phyloP scores from a whole-genome alignment of 371 early-diverging fungal genomes.

The Gilbertella persicaria region DNA sequence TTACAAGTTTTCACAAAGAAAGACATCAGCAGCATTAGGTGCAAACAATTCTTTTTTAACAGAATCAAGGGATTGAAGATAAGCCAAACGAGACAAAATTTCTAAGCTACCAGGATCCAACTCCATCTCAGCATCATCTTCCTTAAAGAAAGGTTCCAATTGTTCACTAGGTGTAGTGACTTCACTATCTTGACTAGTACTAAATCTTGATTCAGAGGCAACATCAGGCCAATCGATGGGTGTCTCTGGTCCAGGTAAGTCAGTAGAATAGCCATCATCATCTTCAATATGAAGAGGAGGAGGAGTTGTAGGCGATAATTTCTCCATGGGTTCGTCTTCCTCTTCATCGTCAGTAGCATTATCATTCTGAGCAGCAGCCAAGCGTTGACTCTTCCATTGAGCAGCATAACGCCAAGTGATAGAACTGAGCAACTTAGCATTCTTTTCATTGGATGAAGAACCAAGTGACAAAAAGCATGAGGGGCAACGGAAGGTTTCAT shows the following conservation, averaged over 20 bases:
- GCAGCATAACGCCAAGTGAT: conserved; percentile 45
- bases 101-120: conserved; percentile 27
- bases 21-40: conserved; percentile 39
- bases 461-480: conserved; percentile 32
- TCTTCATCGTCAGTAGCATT: conserved; percentile 20
- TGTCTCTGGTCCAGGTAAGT: conserved; percentile 13
- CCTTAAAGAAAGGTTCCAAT: conserved; percentile 17
- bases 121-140: conserved; percentile 6
- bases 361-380: conserved; percentile 20
- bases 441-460: conserved; percentile 1
- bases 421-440: conserved; percentile 16
- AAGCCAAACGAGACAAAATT: conserved; percentile 24
- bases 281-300: conserved; percentile 1
- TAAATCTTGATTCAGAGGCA: conserved; percentile 16
- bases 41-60: conserved; percentile 21
- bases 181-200: conserved; percentile 28
- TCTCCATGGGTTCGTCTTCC: conserved; percentile 12
- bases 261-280: conserved; percentile 12
- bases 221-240: conserved; percentile 21
- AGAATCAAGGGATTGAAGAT: conserved; percentile 26
- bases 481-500: conserved; percentile 55
- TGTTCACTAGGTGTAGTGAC: conserved; percentile 36
- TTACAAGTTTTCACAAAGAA: conserved; percentile 37
- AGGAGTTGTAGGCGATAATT: neutral
- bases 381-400: conserved; percentile 29